A percentile compares a stretch with the other conserved stretches of the same genome.
Conservation (phyloP, 2,329 filamentous ascomycete species). For the Sarocladium oryzae region DNA sequence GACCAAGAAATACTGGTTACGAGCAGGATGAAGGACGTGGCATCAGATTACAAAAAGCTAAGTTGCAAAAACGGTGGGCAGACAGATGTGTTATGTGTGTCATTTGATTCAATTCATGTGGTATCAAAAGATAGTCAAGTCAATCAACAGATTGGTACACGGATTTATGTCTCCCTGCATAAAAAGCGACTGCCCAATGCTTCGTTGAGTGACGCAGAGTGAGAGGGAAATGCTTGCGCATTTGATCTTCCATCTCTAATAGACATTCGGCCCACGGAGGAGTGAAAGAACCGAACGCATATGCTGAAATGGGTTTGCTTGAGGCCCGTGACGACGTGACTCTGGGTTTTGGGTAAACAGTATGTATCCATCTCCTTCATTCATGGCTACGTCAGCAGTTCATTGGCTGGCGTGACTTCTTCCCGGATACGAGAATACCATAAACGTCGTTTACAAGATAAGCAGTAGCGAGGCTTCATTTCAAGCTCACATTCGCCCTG, state of each 20-base stretch:
- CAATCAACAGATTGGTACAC: background rate
- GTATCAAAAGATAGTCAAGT: background rate
- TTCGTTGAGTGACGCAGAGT: slow-evolving; percentile 42
- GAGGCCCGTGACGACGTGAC: background rate
- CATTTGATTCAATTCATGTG: too few relatives aligned
- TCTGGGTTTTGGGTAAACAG: background rate
- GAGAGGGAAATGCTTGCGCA: slow-evolving; percentile 34
- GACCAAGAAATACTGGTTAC: too few relatives aligned
- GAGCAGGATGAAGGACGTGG: too few relatives aligned
- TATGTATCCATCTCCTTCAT: slow-evolving; percentile 8
- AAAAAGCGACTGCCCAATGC: slow-evolving; percentile 43
- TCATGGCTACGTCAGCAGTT: slow-evolving; percentile 12
- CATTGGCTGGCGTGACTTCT: background rate
- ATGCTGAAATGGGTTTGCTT: slow-evolving; percentile 42
- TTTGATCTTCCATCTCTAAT: slow-evolving; percentile 48
- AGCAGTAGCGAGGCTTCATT: slow-evolving; percentile 18
- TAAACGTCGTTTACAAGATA: background rate
- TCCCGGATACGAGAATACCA: background rate
- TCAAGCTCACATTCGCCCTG: slow-evolving; percentile 32
- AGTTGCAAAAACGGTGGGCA: too few relatives aligned
- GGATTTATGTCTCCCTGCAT: slow-evolving; percentile 33
- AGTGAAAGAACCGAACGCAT: slow-evolving; percentile 42
- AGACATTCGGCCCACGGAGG: slow-evolving; percentile 47
- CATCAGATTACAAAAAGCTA: too few relatives aligned
- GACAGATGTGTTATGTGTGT: too few relatives aligned